phyloP scores from a whole-genome alignment of 2,329 filamentous ascomycete species.

The Phialemoniopsis sp. region DNA sequence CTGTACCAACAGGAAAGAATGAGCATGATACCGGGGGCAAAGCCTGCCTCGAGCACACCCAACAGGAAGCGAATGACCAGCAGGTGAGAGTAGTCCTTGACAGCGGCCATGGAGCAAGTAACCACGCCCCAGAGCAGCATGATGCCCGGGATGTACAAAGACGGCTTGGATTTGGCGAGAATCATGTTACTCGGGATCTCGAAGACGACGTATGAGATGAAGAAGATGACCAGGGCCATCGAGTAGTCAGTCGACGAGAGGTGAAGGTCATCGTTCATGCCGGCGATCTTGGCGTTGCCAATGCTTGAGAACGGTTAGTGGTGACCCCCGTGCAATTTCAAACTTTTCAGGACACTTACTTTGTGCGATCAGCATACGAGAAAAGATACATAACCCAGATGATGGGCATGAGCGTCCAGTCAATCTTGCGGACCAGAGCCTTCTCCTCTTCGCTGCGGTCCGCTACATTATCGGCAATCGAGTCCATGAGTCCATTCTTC shows the following conservation, averaged over 20 bases:
- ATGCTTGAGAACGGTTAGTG: conserved; percentile 55
- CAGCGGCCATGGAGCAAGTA: conserved; percentile 30
- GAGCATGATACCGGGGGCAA: conserved; percentile 51
- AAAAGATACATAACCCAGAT: conserved; percentile 35
- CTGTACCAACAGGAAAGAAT: conserved; percentile 63
- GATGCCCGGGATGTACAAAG: conserved; percentile 75
- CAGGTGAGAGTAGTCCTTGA: conserved; percentile 35
- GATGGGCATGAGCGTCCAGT: conserved; percentile 31
- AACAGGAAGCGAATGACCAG: conserved; percentile 34
- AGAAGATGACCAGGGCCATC: conserved; percentile 75
- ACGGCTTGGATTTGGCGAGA: conserved; percentile 71
- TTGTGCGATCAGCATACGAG: conserved; percentile 39
- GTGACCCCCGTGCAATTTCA: no score
- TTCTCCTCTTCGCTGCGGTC: conserved; percentile 5
- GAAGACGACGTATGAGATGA: conserved; percentile 77
- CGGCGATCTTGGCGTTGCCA: conserved; percentile 62
- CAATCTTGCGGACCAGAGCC: conserved; percentile 25
- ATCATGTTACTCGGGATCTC: conserved; percentile 77
- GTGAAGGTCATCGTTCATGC: conserved; percentile 49
- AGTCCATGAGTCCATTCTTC: no score
- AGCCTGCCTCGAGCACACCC: conserved; percentile 52
- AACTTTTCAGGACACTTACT: conserved; percentile 20
- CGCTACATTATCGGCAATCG: conserved; percentile 2
- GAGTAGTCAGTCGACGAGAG: conserved; percentile 68
- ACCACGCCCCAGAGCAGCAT: conserved; percentile 51